A percentile compares a stretch with the other conserved stretches of the same genome.
Conservation (phyloP, 2,329 filamentous ascomycete genomes). For the Penicillium digitatum region DNA sequence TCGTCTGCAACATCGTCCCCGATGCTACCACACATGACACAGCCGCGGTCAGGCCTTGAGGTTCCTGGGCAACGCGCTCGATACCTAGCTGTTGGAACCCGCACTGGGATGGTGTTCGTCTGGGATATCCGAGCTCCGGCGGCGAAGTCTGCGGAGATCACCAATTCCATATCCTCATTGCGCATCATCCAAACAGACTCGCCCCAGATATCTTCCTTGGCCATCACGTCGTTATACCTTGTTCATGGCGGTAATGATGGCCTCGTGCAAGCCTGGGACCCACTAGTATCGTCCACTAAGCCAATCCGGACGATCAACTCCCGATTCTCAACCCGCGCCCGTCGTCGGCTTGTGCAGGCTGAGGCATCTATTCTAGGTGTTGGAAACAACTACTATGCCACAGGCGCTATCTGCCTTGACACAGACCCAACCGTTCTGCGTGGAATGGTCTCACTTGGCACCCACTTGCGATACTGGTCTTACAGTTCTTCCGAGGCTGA, state of each 20-base stretch:
- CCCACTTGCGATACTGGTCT: slow-evolving; percentile 85
- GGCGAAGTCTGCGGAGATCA: slow-evolving; percentile 51
- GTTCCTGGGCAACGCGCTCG: slow-evolving; percentile 82
- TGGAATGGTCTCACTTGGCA: slow-evolving; percentile 81
- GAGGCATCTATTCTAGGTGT: slow-evolving; percentile 64
- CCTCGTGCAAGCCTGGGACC: slow-evolving; percentile 94
- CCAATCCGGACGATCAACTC: slow-evolving; percentile 85
- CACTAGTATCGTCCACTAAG: slow-evolving; percentile 71
- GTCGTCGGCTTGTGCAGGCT: slow-evolving; percentile 67
- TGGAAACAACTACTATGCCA: slow-evolving; percentile 73
- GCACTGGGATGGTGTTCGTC: slow-evolving; percentile 68
- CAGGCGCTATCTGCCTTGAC: slow-evolving; percentile 79
- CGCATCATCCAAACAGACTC: slow-evolving; percentile 86
- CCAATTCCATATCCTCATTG: slow-evolving; percentile 64
- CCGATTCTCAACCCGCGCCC: slow-evolving; percentile 74
- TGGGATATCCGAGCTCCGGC: slow-evolving; percentile 76
- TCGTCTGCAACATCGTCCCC: slow-evolving; percentile 55
- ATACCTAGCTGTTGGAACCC: slow-evolving; percentile 76
- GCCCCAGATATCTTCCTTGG: slow-evolving; percentile 77
- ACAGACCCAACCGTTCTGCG: slow-evolving; percentile 80
- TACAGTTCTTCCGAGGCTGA: slow-evolving; percentile 78
- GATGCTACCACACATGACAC: slow-evolving; percentile 46
- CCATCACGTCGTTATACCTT: slow-evolving; percentile 77
- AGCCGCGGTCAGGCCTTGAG: slow-evolving; percentile 48
- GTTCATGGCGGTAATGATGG: slow-evolving; percentile 94